Conservation (phyloP, 2,329 filamentous ascomycete genomes). For the Metarhizium guizhouense region DNA sequence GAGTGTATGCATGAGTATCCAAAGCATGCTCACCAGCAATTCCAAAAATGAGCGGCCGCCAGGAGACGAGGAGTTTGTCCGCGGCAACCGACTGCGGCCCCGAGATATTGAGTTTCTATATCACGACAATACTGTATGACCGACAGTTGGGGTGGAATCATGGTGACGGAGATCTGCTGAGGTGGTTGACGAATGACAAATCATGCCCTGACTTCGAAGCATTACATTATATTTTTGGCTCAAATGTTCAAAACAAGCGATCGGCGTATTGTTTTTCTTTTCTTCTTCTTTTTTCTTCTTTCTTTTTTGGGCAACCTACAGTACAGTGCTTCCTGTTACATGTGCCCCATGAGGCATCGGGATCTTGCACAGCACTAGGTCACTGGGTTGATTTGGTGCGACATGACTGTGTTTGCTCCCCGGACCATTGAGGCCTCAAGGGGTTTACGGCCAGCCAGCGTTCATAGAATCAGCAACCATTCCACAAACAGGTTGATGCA, state of each 20-base stretch:
- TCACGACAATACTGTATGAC: constrained; percentile 74
- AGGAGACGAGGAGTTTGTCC: constrained; percentile 84
- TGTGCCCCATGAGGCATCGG: not conserved
- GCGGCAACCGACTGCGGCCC: constrained; percentile 67
- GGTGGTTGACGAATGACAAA: not conserved
- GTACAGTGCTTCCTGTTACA: not conserved
- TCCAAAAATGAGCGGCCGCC: constrained; percentile 82
- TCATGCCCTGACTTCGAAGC: not conserved
- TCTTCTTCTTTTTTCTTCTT: not conserved
- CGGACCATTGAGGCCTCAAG: not conserved
- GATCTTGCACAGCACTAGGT: not conserved
- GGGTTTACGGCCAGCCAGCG: not conserved
- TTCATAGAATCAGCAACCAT: not conserved
- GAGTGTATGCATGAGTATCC: constrained; percentile 92
- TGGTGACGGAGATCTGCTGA: not conserved
- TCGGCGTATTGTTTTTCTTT: not conserved
- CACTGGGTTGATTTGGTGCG: not conserved
- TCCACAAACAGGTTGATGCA: not conserved
- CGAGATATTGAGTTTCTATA: constrained; percentile 91
- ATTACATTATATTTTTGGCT: constrained; percentile 1
- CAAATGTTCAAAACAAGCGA: not conserved
- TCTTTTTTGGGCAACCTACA: not conserved
- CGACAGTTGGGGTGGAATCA: not conserved
- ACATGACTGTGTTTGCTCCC: not conserved
- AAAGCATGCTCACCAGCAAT: constrained; percentile 97